Evolutionary conservation across 2,329 filamentous ascomycete genomes (phyloP).

Genomic region (Xylaria sp.): DNA sequence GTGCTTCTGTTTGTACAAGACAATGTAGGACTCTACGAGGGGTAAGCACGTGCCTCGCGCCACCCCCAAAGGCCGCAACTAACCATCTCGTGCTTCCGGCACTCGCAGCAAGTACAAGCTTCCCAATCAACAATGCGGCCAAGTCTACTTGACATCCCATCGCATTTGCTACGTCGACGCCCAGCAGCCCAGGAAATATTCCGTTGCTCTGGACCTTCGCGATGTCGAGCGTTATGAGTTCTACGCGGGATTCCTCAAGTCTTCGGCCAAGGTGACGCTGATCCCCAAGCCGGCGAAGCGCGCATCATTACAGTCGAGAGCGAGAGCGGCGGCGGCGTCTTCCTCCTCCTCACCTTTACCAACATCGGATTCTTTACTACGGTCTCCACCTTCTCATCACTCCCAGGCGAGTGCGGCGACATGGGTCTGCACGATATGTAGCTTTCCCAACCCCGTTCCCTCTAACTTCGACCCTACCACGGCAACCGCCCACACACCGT

Average conservation of each 20-base stretch:
- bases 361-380: conserved; percentile 50
- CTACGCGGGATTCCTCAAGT: conserved; percentile 94
- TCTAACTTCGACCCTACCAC: conserved; percentile 91
- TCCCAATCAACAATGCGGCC: conserved; percentile 91
- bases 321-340: conserved; percentile 59
- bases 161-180: conserved; percentile 95
- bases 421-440: conserved; percentile 97
- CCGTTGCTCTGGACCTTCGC: conserved; percentile 86
- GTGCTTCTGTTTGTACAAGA: conserved; percentile 96
- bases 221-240: conserved; percentile 92
- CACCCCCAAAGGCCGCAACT: conserved; percentile 1
- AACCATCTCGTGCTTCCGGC: conserved; percentile 30
- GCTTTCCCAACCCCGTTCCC: conserved; percentile 91
- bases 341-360: conserved; percentile 54
- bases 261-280: conserved; percentile 91
- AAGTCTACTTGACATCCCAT: conserved; percentile 96
- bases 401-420: conserved; percentile 72
- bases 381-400: conserved; percentile 58
- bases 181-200: conserved; percentile 83
- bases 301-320: conserved; percentile 66
- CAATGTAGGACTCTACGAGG: conserved; percentile 96
- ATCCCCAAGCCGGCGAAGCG: conserved; percentile 82
- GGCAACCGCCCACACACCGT: conserved; percentile 79
- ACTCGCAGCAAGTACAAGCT: conserved; percentile 87
- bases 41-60: conserved; percentile 66